Percentiles rank a stretch among this genome's conserved stretches.
These are phyloP conservation scores for Spathaspora girioi DNA, from an alignment of 805 yeast genomes.

Conservation along the genomic window DNA sequence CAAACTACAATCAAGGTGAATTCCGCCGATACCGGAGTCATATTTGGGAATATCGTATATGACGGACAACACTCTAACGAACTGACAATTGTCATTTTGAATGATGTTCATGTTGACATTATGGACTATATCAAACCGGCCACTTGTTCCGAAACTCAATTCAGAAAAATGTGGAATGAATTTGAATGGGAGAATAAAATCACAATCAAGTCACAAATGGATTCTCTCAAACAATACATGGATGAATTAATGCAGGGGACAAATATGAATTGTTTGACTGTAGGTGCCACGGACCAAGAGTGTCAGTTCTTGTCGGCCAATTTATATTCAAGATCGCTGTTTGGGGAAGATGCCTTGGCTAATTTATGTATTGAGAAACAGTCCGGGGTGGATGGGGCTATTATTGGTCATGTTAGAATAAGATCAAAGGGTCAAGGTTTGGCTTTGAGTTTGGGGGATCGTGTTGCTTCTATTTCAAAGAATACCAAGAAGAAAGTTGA, in stretches of 20 bases:
- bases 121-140: conserved; percentile 98
- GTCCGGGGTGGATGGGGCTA: conserved; percentile 63
- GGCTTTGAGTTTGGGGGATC: conserved; percentile 91
- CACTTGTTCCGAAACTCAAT: conserved; percentile 79
- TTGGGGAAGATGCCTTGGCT: conserved; percentile 97
- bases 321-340: conserved; percentile 84
- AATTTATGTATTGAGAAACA: conserved; percentile 89
- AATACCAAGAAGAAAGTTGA: conserved; percentile 21
- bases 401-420: conserved; percentile 92
- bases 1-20: conserved; percentile 91
- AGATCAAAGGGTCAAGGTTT: conserved; percentile 97
- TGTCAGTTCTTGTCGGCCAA: conserved; percentile 93
- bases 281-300: conserved; percentile 85
- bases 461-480: conserved; percentile 80
- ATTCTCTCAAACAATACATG: conserved; percentile 71
- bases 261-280: conserved; percentile 90
- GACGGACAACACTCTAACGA: conserved; percentile 95
- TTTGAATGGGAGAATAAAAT: conserved; percentile 99
- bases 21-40: conserved; percentile 96
- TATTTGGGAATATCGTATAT: conserved; percentile 94
- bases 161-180: conserved; percentile 98
- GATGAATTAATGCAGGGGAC: conserved; percentile 76
- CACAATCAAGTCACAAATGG: conserved; percentile 68
- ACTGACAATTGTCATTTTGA: conserved; percentile 82
- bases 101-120: conserved; percentile 92